These are phyloP conservation scores for Styphnolobium japonicum DNA, from an alignment of 306 rosid genomes.

Conservation along the genomic window DNA sequence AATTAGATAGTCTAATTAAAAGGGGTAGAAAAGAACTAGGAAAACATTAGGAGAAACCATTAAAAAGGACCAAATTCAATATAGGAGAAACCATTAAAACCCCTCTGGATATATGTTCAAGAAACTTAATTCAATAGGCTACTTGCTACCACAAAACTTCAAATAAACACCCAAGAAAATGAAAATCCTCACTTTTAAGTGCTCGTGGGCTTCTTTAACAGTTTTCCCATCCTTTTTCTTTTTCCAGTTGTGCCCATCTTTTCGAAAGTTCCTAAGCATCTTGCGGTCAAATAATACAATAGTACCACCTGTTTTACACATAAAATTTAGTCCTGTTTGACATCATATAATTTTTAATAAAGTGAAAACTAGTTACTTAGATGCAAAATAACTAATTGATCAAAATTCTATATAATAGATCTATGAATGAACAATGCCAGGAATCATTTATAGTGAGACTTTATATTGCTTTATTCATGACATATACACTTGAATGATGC, in stretches of 20 bases:
- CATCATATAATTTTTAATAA: constrained; percentile 7
- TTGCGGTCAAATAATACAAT: constrained; percentile 84
- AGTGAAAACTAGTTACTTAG: neutral
- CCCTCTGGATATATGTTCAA: neutral
- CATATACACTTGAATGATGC: constrained; percentile 5
- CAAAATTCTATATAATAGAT: neutral
- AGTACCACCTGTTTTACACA: constrained; percentile 71
- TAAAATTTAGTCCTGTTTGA: neutral
- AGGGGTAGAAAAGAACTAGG: neutral
- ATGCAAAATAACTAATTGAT: neutral
- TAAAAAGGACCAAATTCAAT: neutral
- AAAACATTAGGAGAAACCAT: neutral
- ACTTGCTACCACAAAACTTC: constrained; percentile 8
- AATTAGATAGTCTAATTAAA: neutral
- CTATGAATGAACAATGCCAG: constrained; percentile 12
- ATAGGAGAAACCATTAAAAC: neutral
- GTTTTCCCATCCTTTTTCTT: constrained; percentile 97
- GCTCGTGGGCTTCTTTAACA: constrained; percentile 97
- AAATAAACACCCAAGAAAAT: constrained; percentile 3
- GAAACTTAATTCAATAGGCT: constrained; percentile 3
- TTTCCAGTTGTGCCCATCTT: constrained; percentile 98
- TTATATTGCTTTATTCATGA: constrained; percentile 15
- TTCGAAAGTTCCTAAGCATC: constrained; percentile 90
- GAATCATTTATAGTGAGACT: neutral
- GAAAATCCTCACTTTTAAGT: constrained; percentile 79